A percentile compares a stretch with the other conserved stretches of the same genome.
Evolutionary conservation across 2,329 filamentous ascomycete species (phyloP).

Genomic region (Domatiomyces globalis): DNA sequence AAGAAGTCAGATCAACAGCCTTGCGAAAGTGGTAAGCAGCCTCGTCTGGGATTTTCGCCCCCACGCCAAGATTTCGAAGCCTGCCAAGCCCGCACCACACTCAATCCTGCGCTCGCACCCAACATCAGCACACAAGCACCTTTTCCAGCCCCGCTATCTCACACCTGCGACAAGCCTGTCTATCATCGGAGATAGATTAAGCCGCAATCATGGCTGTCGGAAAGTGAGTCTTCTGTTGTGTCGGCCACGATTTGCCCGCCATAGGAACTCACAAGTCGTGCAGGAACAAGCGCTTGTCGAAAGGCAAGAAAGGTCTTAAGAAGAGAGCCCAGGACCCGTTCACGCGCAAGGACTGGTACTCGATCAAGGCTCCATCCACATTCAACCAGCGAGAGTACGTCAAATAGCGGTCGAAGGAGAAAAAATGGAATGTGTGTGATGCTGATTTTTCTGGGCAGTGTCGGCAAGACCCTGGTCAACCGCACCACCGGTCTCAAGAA

Average conservation of each 20-base stretch:
- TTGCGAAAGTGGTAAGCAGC: neutral
- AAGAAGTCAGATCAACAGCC: neutral
- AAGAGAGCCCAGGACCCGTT: slow-evolving; percentile 98
- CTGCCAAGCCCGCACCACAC: neutral
- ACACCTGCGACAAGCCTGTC: slow-evolving; percentile 1
- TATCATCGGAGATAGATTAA: slow-evolving; percentile 15
- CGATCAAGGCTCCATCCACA: slow-evolving; percentile 92
- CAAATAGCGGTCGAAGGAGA: slow-evolving; percentile 13
- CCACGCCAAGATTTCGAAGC: neutral
- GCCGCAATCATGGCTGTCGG: slow-evolving; percentile 69
- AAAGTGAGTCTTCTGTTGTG: slow-evolving; percentile 42
- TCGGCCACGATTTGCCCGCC: slow-evolving; percentile 1
- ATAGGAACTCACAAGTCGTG: slow-evolving; percentile 1
- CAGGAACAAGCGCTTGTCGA: slow-evolving; percentile 99
- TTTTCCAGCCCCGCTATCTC: neutral
- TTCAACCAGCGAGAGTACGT: slow-evolving; percentile 94
- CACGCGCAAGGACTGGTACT: slow-evolving; percentile 98
- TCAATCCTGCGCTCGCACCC: neutral
- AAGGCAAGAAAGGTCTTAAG: slow-evolving; percentile 99
- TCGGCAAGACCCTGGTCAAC: slow-evolving; percentile 99
- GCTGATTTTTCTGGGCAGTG: slow-evolving; percentile 47
- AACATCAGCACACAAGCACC: neutral
- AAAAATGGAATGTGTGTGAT: slow-evolving; percentile 7
- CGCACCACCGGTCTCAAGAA: slow-evolving; percentile 99
- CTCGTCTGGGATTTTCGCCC: neutral